Base-by-base conservation (phyloP, 495 filamentous ascomycete species). In the Podospora conica region DNA sequence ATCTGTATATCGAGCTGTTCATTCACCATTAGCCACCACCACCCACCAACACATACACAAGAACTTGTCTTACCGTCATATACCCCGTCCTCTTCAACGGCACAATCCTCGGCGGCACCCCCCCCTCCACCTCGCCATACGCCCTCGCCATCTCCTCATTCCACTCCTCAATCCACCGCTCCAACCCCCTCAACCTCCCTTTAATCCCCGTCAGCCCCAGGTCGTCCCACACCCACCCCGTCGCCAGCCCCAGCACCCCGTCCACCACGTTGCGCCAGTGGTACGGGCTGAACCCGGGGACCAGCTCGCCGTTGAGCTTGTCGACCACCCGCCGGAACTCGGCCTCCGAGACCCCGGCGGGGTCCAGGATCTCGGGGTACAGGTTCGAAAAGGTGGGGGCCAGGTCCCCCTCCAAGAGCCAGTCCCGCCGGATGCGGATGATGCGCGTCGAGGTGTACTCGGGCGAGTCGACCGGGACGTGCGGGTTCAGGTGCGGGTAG, bases 221-320 rank as follows among this genome's bases (percentile, higher is more conserved):
- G 72, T 98, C 95, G 60, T 99, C 95, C 90, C 91, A 96, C 15
- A 97, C 62, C 92, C 92, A 99, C 20, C 92, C 87, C 3, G 95
- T 97, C 27, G 90, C 74, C 54, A 96, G 72, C 0, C 93, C 92
- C 67, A 96, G 65, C 7, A 90, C 74, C 4, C 85, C 85, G 72
- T 97, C 93, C 3, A 96, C 55, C 73, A 90, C 87, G 65, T 92
- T 94, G 56, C 89, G 80, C 73, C 78, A 78, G 53, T 73, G 77
- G 75, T 84, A 92, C 21, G 94, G 93, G 66, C 88, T 86, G 73
- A 94, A 96, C 0, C 87, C 88, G 53, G 81, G 81, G 25, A 88
- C 74, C 18, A 97, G 78, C 68, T 88, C 84, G 10, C 84, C 79
- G 67, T 97, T 97, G 10, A 97, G 82, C 61, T 84, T 87, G 40